These are phyloP conservation scores for Lentinula sp. DNA, from an alignment of 768 basidiomycete genomes.

Conservation along the genomic window DNA sequence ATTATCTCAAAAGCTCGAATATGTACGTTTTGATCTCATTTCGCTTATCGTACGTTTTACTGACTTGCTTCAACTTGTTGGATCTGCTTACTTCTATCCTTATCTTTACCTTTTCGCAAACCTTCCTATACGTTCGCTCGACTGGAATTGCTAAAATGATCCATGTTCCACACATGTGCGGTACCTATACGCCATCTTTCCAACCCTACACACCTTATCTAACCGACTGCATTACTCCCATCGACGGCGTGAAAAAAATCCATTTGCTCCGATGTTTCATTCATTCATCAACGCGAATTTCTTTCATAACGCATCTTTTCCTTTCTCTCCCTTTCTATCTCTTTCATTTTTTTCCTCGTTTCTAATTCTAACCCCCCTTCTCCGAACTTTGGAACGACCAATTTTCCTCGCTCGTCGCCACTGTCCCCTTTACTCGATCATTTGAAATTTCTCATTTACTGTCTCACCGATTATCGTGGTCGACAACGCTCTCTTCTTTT, in stretches of 20 bases:
- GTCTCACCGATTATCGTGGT: background rate
- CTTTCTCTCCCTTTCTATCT: background rate
- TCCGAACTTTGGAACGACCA: background rate
- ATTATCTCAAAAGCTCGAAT: background rate
- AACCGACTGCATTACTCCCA: background rate
- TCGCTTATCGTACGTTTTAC: background rate
- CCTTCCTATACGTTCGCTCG: background rate
- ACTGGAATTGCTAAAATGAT: background rate
- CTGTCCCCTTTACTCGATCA: background rate
- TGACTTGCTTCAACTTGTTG: background rate
- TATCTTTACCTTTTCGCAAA: background rate
- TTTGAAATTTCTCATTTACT: background rate
- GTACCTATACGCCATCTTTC: background rate
- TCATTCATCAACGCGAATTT: background rate
- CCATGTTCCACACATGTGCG: background rate
- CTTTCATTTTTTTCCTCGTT: background rate
- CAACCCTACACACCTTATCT: background rate
- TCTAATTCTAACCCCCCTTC: background rate
- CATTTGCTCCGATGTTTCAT: background rate
- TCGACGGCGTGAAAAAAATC: background rate
- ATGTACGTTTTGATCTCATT: background rate
- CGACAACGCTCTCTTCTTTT: background rate
- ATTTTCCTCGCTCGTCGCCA: background rate
- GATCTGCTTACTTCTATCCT: background rate
- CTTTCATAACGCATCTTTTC: slow-evolving; percentile 4